Conservation (phyloP, 2,329 filamentous ascomycete genomes). For the Trichoderma oligosporum region DNA sequence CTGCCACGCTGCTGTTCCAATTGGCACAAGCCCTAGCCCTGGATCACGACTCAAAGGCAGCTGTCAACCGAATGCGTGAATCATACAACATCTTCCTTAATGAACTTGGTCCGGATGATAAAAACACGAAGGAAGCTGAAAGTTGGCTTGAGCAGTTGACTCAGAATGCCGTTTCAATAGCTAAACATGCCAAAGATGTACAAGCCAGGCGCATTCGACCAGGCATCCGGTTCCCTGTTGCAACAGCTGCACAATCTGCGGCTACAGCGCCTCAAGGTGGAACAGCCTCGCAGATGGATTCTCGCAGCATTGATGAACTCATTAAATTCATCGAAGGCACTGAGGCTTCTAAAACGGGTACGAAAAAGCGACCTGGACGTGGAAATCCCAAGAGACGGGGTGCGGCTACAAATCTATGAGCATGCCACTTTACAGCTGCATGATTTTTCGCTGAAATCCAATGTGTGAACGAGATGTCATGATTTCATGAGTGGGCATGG, state of each 20-base stretch:
- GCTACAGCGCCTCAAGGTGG: slow-evolving; percentile 32
- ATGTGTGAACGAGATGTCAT: slow-evolving; percentile 11
- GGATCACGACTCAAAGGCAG: slow-evolving; percentile 90
- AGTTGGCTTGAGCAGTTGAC: slow-evolving; percentile 95
- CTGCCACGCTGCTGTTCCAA: slow-evolving; percentile 94
- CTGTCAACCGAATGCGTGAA: slow-evolving; percentile 90
- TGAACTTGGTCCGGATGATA: slow-evolving; percentile 82
- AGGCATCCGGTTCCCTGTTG: slow-evolving; percentile 60
- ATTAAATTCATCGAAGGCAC: slow-evolving; percentile 89
- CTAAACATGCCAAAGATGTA: slow-evolving; percentile 86
- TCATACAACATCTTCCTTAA: slow-evolving; percentile 92
- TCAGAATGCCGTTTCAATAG: slow-evolving; percentile 89
- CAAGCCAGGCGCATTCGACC: slow-evolving; percentile 70
- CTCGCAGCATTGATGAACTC: slow-evolving; percentile 86
- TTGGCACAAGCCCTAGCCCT: slow-evolving; percentile 90
- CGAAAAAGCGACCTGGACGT: slow-evolving; percentile 54
- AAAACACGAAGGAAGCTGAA: slow-evolving; percentile 97
- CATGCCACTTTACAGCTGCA: not conserved
- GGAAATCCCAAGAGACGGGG: slow-evolving; percentile 56
- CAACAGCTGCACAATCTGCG: slow-evolving; percentile 28
- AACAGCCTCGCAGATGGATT: slow-evolving; percentile 53
- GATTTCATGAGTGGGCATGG: slow-evolving; percentile 12
- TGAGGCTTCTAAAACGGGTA: slow-evolving; percentile 46
- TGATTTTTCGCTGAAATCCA: not conserved
- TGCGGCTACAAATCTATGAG: slow-evolving; percentile 4